Evolutionary conservation across 495 filamentous ascomycete species (phyloP), one percentile per base, ranked within the genome.

Genomic region (Patellaria atrata): DNA sequence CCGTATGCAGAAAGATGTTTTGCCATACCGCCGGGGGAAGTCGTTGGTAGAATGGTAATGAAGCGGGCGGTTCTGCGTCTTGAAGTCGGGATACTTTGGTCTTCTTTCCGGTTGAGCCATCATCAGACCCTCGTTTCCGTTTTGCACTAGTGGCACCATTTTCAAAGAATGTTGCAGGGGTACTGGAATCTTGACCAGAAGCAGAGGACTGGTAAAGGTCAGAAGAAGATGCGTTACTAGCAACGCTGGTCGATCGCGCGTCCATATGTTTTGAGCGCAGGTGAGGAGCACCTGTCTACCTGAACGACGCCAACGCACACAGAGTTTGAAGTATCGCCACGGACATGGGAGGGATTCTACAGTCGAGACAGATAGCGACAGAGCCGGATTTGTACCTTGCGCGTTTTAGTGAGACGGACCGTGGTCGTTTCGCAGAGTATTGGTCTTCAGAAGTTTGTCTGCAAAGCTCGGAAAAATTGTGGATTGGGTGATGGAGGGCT

Each of bases 21-120:
- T 60, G 57, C 56, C 54, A 57, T 27, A 52, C 25, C 27, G 46
- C 52, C 26, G 46, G 34, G 3, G 47, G 42, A 15, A 53, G 41
- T 13, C 40, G 27, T 16, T 14, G 11, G 27, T 1, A 12, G 13
- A 21, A 10, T 13, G 23, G n/a, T 22, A 39, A 20, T 5, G 14
- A 8, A 20, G 41, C 12, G 13, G 36, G 12, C 11, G 46, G 24
- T 7, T 22, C 12, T 10, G 34, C 27, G 22, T 3, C n/a, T 27
- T 20, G 20, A 12, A 16, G 13, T 15, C 17, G 34, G 10, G 35
- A 37, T 13, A 45, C 30, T 30, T 37, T 50, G 25, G 34, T 41
- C 32, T 34, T 50, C 38, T 50, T 50, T 11, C 45, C 42, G 10
- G 18, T 30, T 17, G 24, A 4, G 3, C 38, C 18, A 17, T 34